phyloP scores from a whole-genome alignment of 345 rosid genomes.

The Ceriops tagal region DNA sequence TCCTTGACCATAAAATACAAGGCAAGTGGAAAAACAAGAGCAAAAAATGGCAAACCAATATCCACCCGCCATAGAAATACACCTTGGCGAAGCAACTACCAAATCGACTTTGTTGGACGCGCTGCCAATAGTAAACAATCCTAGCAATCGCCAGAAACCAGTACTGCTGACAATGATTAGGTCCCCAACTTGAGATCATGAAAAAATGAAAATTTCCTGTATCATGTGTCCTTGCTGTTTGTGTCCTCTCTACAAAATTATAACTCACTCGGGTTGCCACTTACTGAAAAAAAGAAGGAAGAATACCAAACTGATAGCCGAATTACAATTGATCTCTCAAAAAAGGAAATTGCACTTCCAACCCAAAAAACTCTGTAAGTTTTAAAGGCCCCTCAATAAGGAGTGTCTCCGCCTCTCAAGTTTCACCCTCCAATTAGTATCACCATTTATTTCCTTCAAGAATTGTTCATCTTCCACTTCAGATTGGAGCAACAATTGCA shows the following conservation, averaged over 20 bases:
- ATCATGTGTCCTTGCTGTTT: constrained; percentile 15
- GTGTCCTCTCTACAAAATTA: constrained; percentile 19
- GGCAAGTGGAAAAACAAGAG: constrained; percentile 16
- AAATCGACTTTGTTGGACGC: neutral
- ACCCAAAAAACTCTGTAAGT: constrained; percentile 24
- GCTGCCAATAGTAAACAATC: neutral
- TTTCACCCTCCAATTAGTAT: constrained; percentile 44
- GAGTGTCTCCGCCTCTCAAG: constrained; percentile 46
- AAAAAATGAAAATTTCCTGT: neutral
- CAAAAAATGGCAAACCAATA: neutral
- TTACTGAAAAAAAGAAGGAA: constrained; percentile 27
- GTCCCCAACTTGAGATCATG: constrained; percentile 4
- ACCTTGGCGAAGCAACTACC: constrained; percentile 8
- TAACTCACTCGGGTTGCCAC: constrained; percentile 19
- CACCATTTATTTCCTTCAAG: constrained; percentile 46
- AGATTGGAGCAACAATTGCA: constrained; percentile 55
- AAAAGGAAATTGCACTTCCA: constrained; percentile 25
- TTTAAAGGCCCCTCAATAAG: constrained; percentile 38
- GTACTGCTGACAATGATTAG: constrained; percentile 1
- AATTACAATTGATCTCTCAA: constrained; percentile 32
- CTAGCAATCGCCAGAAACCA: constrained; percentile 2
- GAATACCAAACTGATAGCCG: constrained; percentile 32
- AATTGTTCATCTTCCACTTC: constrained; percentile 52
- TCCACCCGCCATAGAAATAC: neutral
- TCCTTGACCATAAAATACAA: constrained; percentile 29